Base-by-base conservation (phyloP, 2,329 filamentous ascomycete genomes). In the Bipolaris bicolor region DNA sequence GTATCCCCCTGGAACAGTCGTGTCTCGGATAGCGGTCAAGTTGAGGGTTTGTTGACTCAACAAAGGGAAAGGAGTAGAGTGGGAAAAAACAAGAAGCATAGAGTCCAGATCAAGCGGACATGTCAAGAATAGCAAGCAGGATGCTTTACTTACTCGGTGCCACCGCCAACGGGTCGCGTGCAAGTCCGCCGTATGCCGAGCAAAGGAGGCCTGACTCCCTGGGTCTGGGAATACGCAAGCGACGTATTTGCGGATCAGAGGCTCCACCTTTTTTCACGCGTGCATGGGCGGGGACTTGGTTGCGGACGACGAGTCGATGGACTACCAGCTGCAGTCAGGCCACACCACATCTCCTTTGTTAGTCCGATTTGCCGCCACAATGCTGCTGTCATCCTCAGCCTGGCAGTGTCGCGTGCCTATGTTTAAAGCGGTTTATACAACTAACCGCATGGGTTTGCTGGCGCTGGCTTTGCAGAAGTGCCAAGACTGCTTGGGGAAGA, bases 201-300 rank as follows among this genome's bases (percentile, higher is more conserved):
- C 50, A 57, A 33, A 31, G 47, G 34, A 31, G 55, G 45, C 53
- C 45, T 48, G 51, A 52, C 54, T 37, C 52, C 39, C 33, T 54
- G 50, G 50, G 20, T 16, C 34, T 37, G 3, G 36, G n/a, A 29
- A 31, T 29, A 31, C 52, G 43, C 39, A 36, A 39, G 55, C 55
- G 43, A 46, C 50, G 55, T 57, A 49, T 49, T 49, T 33, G 50
- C 50, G 45, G 44, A 54, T 46, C 50, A 40, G 41, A 54, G 45
- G 49, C 45, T 46, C 55, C 40, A 49, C 51, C 47, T 49, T 57
- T 47, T 40, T 46, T 18, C 7, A 37, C 43, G 48, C 43, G 44
- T 37, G 54, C 54, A 53, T 29, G 36, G 26, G 36, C 54, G 40
- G 40, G 40, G 22, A 22, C 40, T n/a, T n/a, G 40, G 4, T 22